Conservation (phyloP, 805 yeast species). For the Myxozyma udenii region DNA sequence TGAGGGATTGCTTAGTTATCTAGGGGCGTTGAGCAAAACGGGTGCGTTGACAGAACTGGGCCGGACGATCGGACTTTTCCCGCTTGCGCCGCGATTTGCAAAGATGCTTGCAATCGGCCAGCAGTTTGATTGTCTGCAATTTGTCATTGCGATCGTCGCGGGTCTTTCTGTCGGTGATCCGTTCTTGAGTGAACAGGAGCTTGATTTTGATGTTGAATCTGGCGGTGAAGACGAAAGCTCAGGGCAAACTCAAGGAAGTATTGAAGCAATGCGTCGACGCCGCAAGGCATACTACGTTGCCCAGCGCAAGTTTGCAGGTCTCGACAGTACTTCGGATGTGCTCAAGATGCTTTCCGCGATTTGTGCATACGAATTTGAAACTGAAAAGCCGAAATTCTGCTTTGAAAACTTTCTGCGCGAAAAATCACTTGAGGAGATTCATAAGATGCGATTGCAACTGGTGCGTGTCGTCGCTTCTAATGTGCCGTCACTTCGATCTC, state of each 20-base stretch:
- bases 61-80: constrained; percentile 81
- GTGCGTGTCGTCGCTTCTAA: constrained; percentile 68
- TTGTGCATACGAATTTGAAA: constrained; percentile 80
- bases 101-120: constrained; percentile 85
- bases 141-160: constrained; percentile 86
- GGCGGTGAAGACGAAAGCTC: constrained; percentile 37
- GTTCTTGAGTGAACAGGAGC: constrained; percentile 68
- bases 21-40: constrained; percentile 71
- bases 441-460: constrained; percentile 75
- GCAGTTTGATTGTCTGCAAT: constrained; percentile 80
- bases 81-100: constrained; percentile 89
- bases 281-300: constrained; percentile 58
- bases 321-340: constrained; percentile 75
- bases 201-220: constrained; percentile 40
- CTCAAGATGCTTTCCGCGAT: constrained; percentile 72
- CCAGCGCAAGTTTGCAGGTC: constrained; percentile 49
- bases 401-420: constrained; percentile 64
- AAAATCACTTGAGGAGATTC: constrained; percentile 78
- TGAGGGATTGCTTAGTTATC: constrained; percentile 58
- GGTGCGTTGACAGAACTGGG: constrained; percentile 74
- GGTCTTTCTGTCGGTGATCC: constrained; percentile 94
- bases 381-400: constrained; percentile 50
- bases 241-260: constrained; percentile 34
- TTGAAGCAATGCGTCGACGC: constrained; percentile 29
- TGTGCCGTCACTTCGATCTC: constrained; percentile 22